Evolutionary conservation across 208 protist species (phyloP), one percentile per base, ranked within the genome.

Genomic region (Leishmania amazonensis): DNA sequence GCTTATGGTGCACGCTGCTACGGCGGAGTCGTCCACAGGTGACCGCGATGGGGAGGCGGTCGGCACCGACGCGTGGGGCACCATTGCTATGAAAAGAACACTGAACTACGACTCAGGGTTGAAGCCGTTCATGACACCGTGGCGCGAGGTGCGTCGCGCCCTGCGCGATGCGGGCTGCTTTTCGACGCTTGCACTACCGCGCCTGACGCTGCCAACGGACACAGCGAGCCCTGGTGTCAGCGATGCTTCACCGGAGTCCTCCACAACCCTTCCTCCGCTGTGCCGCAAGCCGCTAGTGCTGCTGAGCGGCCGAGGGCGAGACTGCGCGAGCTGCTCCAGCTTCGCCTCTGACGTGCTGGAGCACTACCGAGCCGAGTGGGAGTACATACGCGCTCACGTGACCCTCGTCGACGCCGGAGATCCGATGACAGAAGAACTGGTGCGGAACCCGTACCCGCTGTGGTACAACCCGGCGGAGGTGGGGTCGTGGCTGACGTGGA

Each of bases 351-450:
- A 77, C 35, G 77, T 83, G 45, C 73, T 81, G 67, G n/a, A 65
- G 19, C 38, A 74, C 73, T 86, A 80, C 64, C 81, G 76, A 31
- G 88, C 87, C 13, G 90, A 94, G 78, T 90, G 89, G 84, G 68
- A 78, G 54, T 86, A 86, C 58, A 85, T 94, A 38, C 84, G 79
- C 60, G 81, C 84, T 65, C 82, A 91, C 72, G 87, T 90, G 67
- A 94, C 88, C 24, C 83, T 94, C 64, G 90, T 94, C 57, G 83
- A 85, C 80, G 83, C 82, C 6, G 83, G 88, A 68, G 80, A 85
- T 21, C 81, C 83, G 40, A 81, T 89, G 80, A 54, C 78, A 67
- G 83, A 87, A n/a, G 72, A 84, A 68, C 80, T 88, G 31, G 42
- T 42, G 38, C 79, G 77, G 49, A 70, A 75, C 58, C 77, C 77